phyloP scores from a whole-genome alignment of 1,139 yeast species.

The Groenewaldozyma sp. region DNA sequence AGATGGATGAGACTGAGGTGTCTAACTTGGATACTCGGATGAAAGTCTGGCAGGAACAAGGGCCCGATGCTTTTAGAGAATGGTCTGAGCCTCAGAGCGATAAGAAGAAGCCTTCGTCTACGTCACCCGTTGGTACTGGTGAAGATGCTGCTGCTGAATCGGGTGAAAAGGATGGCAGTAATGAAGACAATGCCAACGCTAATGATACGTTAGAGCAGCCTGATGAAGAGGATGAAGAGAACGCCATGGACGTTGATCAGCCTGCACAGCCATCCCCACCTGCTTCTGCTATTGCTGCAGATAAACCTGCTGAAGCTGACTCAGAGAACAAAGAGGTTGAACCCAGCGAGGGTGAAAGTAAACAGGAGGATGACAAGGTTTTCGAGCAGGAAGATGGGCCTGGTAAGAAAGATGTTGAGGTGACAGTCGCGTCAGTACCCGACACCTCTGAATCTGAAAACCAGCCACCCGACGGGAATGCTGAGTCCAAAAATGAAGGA shows the following conservation, averaged over 20 bases:
- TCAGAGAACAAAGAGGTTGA: constrained; percentile 1
- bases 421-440: not conserved
- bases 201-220: constrained; percentile 12
- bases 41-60: constrained; percentile 24
- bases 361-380: constrained; percentile 4
- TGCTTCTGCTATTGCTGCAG: no score
- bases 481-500: no score
- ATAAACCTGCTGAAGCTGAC: not conserved
- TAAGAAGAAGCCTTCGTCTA: constrained; percentile 1
- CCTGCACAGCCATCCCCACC: constrained; percentile 7
- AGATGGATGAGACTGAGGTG: constrained; percentile 19
- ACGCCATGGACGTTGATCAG: constrained; percentile 4
- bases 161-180: constrained; percentile 14
- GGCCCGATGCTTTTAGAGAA: constrained; percentile 16
- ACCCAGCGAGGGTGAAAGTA: constrained; percentile 3
- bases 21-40: constrained; percentile 23
- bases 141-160: constrained; percentile 18
- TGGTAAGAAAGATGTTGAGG: constrained; percentile 6
- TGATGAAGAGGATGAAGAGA: constrained; percentile 9
- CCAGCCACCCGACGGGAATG: no score
- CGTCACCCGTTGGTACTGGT: constrained; percentile 7
- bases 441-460: no score
- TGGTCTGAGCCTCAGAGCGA: constrained; percentile 10
- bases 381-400: constrained; percentile 8
- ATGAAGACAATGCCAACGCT: constrained; percentile 5